Base-by-base conservation (phyloP, 2,329 filamentous ascomycete species). In the Exophiala lecanii-corni region DNA sequence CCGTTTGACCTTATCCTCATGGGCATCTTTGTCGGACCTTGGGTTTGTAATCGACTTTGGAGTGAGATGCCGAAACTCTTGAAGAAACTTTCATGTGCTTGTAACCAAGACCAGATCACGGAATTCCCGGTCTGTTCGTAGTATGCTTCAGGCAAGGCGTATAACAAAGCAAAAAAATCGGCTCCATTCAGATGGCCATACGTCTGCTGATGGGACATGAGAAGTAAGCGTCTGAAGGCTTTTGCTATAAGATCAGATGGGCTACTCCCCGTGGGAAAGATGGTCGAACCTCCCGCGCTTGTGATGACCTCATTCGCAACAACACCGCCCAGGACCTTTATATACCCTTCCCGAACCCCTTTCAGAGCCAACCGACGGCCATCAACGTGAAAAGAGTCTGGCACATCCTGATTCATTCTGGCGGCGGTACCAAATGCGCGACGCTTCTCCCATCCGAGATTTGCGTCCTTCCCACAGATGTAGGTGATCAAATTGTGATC, bases 381-480 rank as follows among this genome's bases (percentile, higher is more conserved):
- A 26, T 19, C 32, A 12, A 45, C 17, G 13, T 30, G 26, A 17
- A 49, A 45, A 3, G 43, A 43, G 21, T 46, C 47, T 2, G 42
- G 47, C 2, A 41, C 33, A 13, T 40, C 32, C 31, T 46, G 28
- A 25, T 43, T 45, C 43, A 46, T 39, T 10, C 34, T 38, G 1
- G 42, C 42, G 1, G 47, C 39, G 9, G 37, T 39, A 5, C 42
- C 47, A 36, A 49, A 49, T 12, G 42, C 47, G n/a, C 47, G 35
- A 13, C 47, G 31, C 23, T 36, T 49, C 18, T 49, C 47, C 47
- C 47, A 49, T 12, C 43, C 47, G 4, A 49, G 32, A 25, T 49
- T 49, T 31, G 32, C 42, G 21, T 49, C 36, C 26, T 38, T 33
- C 21, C 39, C 39, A 21, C 42, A 42, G 18, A 49, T 35, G 26